Evolutionary conservation across 2,329 filamentous ascomycete genomes (phyloP).

Genomic region (Bipolaris sorokiniana): DNA sequence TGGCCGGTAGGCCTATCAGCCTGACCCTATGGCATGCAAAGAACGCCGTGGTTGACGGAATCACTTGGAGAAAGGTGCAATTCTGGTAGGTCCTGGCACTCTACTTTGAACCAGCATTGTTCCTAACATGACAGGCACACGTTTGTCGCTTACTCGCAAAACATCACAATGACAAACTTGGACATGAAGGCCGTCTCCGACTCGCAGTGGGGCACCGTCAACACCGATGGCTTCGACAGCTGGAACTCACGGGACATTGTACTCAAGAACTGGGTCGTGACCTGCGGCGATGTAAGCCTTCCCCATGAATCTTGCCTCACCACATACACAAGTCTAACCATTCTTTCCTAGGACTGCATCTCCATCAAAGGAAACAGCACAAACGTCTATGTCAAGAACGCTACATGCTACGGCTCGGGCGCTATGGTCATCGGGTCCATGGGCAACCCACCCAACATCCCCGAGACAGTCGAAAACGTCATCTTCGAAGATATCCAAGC

Average conservation of each 20-base stretch:
- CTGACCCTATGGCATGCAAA: constrained; percentile 56
- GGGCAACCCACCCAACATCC: constrained; percentile 62
- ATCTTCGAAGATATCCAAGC: constrained; percentile 46
- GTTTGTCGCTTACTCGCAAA: constrained; percentile 55
- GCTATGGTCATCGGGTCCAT: constrained; percentile 65
- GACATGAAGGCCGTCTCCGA: constrained; percentile 58
- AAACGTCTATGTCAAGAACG: constrained; percentile 64
- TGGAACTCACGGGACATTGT: constrained; percentile 58
- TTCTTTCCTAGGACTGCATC: constrained; percentile 60
- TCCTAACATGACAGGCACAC: constrained; percentile 43
- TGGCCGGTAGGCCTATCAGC: constrained; percentile 54
- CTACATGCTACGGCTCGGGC: constrained; percentile 66
- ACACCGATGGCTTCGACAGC: constrained; percentile 60
- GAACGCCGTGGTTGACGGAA: constrained; percentile 55
- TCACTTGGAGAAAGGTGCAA: constrained; percentile 53
- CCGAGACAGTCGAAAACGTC: constrained; percentile 61
- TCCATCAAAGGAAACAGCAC: constrained; percentile 66
- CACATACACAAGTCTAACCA: constrained; percentile 47
- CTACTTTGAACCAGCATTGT: too few species aligned
- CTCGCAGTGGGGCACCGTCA: constrained; percentile 55
- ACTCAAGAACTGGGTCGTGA: constrained; percentile 55
- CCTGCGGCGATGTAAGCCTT: constrained; percentile 39
- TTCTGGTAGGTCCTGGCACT: constrained; percentile 52
- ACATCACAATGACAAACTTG: constrained; percentile 61
- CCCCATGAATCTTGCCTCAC: constrained; percentile 16